Base-by-base conservation (phyloP, 2,329 filamentous ascomycete species). In the Paraconiothyrium sp. region DNA sequence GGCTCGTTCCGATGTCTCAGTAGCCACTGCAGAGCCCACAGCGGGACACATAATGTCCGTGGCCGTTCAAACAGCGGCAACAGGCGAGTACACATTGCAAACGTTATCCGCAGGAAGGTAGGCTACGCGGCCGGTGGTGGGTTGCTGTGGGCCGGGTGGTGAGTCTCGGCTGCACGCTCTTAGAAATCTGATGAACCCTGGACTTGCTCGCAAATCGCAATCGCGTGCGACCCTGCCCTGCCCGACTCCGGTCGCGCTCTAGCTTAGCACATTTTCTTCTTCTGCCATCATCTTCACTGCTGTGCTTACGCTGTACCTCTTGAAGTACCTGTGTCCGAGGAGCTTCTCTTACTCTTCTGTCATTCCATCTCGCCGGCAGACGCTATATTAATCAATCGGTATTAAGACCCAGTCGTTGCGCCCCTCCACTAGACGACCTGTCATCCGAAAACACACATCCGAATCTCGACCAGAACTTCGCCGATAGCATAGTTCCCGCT, bases 381-480 rank as follows among this genome's bases (percentile, higher is more conserved):
- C 46, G 60, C 57, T 54, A 67, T 63, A 71, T 68, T 65, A 64
- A 64, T 63, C 58, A 57, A 43, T 58, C 49, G 55, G 57, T 41
- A 46, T 57, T 66, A 35, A 58, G 35, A 60, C 63, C 66, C 58
- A 62, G 57, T 61, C 44, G 48, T 63, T 62, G 63, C 50, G 44
- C 62, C 61, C 49, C 55, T 57, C 57, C 57, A 50, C 46, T 49
- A 64, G 64, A 57, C 58, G 56, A 60, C 58, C 59, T 60, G 58
- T 52, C 62, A 59, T 64, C 62, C 62, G 63, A 57, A 54, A 67
- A 59, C 64, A 59, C 64, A 66, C 47, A 54, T 65, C 69, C 69
- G 67, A 71, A 58, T 51, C 64, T 71, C 63, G 64, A 65, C 68
- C 64, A 62, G 44, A 65, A 49, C 61, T 64, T 66, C 68, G 60